Evolutionary conservation across 305 asterid species (phyloP).

Genomic region (Petunia hybrid): DNA sequence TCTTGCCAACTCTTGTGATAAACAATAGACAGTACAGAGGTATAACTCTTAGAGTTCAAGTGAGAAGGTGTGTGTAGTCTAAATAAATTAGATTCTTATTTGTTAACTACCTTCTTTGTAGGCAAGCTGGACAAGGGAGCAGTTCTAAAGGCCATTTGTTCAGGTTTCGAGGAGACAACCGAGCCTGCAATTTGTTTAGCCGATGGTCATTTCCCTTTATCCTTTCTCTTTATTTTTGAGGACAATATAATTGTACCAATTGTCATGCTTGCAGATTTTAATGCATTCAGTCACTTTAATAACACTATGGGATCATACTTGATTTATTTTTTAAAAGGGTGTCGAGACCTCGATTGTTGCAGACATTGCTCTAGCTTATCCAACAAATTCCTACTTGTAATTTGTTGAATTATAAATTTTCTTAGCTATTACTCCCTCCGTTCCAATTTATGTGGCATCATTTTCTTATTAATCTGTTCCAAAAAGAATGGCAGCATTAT

Average conservation of each 20-base stretch:
- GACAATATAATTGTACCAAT: conserved; percentile 15
- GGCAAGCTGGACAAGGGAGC: conserved; percentile 97
- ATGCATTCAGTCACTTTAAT: conserved; percentile 1
- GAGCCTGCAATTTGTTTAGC: conserved; percentile 91
- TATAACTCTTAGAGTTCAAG: conserved; percentile 35
- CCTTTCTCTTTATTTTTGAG: conserved; percentile 13
- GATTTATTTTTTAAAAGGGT: not conserved
- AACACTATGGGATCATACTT: not conserved
- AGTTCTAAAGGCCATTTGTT: conserved; percentile 95
- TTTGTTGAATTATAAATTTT: not conserved
- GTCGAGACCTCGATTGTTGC: not conserved
- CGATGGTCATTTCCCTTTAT: conserved; percentile 54
- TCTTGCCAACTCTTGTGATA: conserved; percentile 93
- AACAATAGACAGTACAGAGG: conserved; percentile 97
- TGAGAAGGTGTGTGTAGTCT: conserved; percentile 11
- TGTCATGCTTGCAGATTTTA: not conserved
- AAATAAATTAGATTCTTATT: not conserved
- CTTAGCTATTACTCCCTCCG: not conserved
- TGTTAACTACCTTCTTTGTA: conserved; percentile 38
- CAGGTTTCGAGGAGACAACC: conserved; percentile 97
- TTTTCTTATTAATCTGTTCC: no score
- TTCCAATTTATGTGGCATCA: no score
- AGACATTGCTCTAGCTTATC: conserved; percentile 21
- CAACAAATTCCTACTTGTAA: not conserved
- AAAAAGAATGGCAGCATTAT: no score